These are phyloP conservation scores for Echeveria elegans DNA, from an alignment of 164 flowering plant species.

Conservation along the genomic window DNA sequence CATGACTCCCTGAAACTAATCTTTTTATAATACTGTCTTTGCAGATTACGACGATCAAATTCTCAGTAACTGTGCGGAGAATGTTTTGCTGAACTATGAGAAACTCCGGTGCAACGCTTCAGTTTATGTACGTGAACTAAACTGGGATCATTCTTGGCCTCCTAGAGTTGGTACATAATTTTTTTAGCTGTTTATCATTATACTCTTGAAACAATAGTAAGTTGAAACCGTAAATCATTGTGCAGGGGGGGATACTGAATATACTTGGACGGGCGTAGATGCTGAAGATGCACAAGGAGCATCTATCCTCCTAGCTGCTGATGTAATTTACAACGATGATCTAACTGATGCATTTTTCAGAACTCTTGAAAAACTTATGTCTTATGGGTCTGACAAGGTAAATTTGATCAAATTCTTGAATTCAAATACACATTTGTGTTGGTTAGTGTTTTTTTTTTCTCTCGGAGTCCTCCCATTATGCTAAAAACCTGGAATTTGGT, in stretches of 20 bases:
- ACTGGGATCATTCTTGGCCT: slow-evolving; percentile 77
- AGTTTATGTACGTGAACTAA: slow-evolving; percentile 71
- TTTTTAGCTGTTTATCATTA: background rate
- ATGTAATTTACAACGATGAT: slow-evolving; percentile 85
- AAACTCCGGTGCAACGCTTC: slow-evolving; percentile 27
- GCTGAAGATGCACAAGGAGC: slow-evolving; percentile 24
- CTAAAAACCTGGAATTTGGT: slow-evolving; percentile 7
- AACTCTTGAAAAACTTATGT: slow-evolving; percentile 50
- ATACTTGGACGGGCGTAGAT: too few relatives aligned
- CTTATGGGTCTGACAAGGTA: slow-evolving; percentile 58
- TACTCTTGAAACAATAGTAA: background rate
- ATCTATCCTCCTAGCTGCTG: slow-evolving; percentile 80
- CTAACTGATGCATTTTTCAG: slow-evolving; percentile 69
- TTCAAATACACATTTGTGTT: too few relatives aligned
- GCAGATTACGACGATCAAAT: slow-evolving; percentile 57
- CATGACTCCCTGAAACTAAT: too few relatives aligned
- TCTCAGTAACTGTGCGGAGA: slow-evolving; percentile 65
- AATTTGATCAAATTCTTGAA: background rate
- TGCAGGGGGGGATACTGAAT: too few relatives aligned
- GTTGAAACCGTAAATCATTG: too few relatives aligned
- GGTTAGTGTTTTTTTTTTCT: too few relatives aligned
- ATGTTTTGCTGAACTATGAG: slow-evolving; percentile 50
- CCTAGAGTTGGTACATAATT: slow-evolving; percentile 21
- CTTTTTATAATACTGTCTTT: slow-evolving; percentile 10
- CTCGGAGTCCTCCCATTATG: too few relatives aligned